Evolutionary conservation across 495 filamentous ascomycete genomes (phyloP), one percentile per base, ranked within the genome.

Genomic region (Chaetomium fimeti): DNA sequence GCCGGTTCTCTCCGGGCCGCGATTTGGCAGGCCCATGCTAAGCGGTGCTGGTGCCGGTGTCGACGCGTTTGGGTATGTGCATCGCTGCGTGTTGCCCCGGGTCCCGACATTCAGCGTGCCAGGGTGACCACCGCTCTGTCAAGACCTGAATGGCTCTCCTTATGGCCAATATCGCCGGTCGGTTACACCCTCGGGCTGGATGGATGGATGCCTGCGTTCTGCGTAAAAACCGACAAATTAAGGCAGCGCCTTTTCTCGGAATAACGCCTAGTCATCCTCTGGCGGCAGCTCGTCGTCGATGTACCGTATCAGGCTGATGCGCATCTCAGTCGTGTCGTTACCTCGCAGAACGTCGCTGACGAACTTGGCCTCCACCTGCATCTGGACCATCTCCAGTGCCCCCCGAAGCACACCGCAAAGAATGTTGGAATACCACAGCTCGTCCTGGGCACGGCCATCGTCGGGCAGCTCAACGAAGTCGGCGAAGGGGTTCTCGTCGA

Each of bases 391-490:
- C 81, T 98, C 94, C 62, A 98, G 76, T 7, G 94, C 87, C 6
- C 94, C 94, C 69, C 93, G 81, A 49, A 98, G 79, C 28, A 98
- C 89, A 45, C 94, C 94, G 69, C 95, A 98, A 22, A 98, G 83
- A 54, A 98, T 94, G 77, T 97, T 98, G 3, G 92, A 97, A 72
- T 93, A 98, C 94, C 94, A 98, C 13, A 98, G 80, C 77, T 97
- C 93, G 74, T 98, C 93, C 73, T 98, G 94, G 11, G 93, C 91
- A 58, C 92, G 83, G 53, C 92, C 95, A 76, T 98, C 94, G 74
- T 98, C 94, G 12, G 94, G 94, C 47, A 98, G 78, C 76, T 98
- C 94, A 58, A 98, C 94, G 77, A 97, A 98, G 73, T 98, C 94
- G 49, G 92, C 95, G 60, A 98, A 75, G 2, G 94, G 94, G 71